Conservation (phyloP, 176 grass and related monocot genomes). For the Lolium multiflorum region DNA sequence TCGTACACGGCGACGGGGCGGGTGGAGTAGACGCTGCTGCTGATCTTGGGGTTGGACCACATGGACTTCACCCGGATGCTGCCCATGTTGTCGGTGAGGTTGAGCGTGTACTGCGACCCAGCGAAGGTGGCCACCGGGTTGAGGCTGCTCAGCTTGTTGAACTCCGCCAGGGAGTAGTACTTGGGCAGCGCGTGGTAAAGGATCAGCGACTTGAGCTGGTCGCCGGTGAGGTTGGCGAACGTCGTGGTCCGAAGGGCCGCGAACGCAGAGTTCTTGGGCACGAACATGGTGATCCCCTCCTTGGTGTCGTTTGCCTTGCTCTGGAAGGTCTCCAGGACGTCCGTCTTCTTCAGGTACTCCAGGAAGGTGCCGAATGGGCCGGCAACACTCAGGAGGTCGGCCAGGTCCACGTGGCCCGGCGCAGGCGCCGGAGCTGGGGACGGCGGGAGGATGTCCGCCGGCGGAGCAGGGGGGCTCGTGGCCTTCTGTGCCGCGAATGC, state of each 20-base stretch:
- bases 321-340: slow-evolving; percentile 84
- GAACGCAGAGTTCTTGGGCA: slow-evolving; percentile 80
- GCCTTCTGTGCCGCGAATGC: slow-evolving; percentile 60
- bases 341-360: slow-evolving; percentile 69
- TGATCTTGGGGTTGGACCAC: slow-evolving; percentile 92
- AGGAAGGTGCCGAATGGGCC: slow-evolving; percentile 91
- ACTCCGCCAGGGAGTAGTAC: slow-evolving; percentile 89
- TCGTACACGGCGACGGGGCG: slow-evolving; percentile 75
- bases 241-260: slow-evolving; percentile 61
- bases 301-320: slow-evolving; percentile 82
- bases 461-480: slow-evolving; percentile 60
- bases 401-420: slow-evolving; percentile 76
- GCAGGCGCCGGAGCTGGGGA: slow-evolving; percentile 66
- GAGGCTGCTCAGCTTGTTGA: slow-evolving; percentile 72
- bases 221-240: slow-evolving; percentile 76
- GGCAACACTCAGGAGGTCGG: slow-evolving; percentile 79
- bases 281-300: slow-evolving; percentile 87
- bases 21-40: slow-evolving; percentile 83
- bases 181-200: slow-evolving; percentile 81
- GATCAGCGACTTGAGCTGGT: slow-evolving; percentile 77
- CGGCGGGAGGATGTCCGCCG: slow-evolving; percentile 46
- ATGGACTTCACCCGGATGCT: slow-evolving; percentile 65
- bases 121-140: slow-evolving; percentile 85
- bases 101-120: slow-evolving; percentile 72
- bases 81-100: slow-evolving; percentile 75